These are phyloP conservation scores for Yamadazyma siamensis DNA, from an alignment of 1,139 yeast genomes.

Conservation along the genomic window DNA sequence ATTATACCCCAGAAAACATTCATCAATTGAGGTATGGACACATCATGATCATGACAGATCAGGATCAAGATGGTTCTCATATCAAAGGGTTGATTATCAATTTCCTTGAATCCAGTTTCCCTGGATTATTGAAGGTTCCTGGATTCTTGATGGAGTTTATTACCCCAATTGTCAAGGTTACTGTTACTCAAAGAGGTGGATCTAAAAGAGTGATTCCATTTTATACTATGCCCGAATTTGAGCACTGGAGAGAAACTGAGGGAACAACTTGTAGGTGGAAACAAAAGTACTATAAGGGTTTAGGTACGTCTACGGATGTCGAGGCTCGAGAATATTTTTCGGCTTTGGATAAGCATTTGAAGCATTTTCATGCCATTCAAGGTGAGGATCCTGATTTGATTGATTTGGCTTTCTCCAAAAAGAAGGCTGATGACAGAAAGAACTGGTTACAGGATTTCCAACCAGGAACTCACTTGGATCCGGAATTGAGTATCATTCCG, in stretches of 20 bases:
- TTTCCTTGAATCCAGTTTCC: slow-evolving; percentile 90
- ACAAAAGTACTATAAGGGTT: slow-evolving; percentile 96
- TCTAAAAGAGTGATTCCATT: slow-evolving; percentile 60
- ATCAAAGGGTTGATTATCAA: slow-evolving; percentile 95
- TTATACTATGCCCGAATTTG: slow-evolving; percentile 95
- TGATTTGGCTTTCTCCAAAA: slow-evolving; percentile 92
- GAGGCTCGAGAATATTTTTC: slow-evolving; percentile 92
- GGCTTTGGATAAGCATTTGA: slow-evolving; percentile 81
- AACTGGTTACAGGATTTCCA: slow-evolving; percentile 89
- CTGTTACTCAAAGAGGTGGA: slow-evolving; percentile 64
- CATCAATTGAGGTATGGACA: slow-evolving; percentile 88
- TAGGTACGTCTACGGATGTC: slow-evolving; percentile 83
- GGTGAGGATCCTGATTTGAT: slow-evolving; percentile 78
- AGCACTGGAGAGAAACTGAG: slow-evolving; percentile 84
- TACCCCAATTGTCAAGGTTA: slow-evolving; percentile 94
- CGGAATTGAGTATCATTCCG: slow-evolving; percentile 73
- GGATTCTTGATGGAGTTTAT: slow-evolving; percentile 92
- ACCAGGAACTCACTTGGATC: slow-evolving; percentile 93
- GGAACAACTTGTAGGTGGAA: slow-evolving; percentile 79
- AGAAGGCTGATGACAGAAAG: slow-evolving; percentile 95
- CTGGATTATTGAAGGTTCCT: slow-evolving; percentile 86
- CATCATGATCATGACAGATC: slow-evolving; percentile 99
- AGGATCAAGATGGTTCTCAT: slow-evolving; percentile 99
- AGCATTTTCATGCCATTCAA: slow-evolving; percentile 77
- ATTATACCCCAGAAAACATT: slow-evolving; percentile 59